phyloP scores from a whole-genome alignment of 495 filamentous ascomycete species.

The Penicilliopsis zonata region DNA sequence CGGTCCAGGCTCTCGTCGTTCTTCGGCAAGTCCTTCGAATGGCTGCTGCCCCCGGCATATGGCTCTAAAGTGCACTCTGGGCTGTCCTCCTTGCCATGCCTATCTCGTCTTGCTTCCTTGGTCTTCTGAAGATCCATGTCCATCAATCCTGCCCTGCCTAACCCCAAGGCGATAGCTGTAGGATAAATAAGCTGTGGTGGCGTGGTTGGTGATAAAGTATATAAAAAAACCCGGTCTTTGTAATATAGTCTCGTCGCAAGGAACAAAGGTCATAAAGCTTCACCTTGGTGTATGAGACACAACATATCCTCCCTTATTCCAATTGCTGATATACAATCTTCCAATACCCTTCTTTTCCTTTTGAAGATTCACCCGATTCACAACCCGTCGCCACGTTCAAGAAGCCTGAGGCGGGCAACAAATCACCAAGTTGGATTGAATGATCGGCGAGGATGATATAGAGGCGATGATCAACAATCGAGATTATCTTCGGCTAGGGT shows the following conservation, averaged over 20 bases:
- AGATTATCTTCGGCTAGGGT: neutral
- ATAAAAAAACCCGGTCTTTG: no score
- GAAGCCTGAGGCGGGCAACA: slow-evolving; percentile 1
- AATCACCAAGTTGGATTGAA: neutral
- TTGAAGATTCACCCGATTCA: no score
- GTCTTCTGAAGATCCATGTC: slow-evolving; percentile 35
- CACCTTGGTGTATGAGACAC: slow-evolving; percentile 1
- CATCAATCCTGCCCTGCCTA: slow-evolving; percentile 8
- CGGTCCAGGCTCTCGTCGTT: slow-evolving; percentile 20
- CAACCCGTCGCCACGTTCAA: no score
- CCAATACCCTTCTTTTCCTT: neutral
- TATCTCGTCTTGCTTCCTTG: slow-evolving; percentile 27
- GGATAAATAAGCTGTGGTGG: no score
- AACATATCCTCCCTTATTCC: neutral
- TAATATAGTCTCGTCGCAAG: no score
- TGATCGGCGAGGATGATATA: neutral
- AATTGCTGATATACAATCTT: neutral
- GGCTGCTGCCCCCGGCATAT: slow-evolving; percentile 19
- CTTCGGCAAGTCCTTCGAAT: slow-evolving; percentile 28
- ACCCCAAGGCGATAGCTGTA: no score
- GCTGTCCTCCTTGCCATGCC: slow-evolving; percentile 24
- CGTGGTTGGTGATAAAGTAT: neutral
- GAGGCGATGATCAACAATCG: neutral
- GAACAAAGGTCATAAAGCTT: slow-evolving; percentile 1
- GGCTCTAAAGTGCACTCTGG: slow-evolving; percentile 28